Evolutionary conservation across 257 asterid species (phyloP), one percentile per base, ranked within the genome.

Genomic region (Dorcoceras hygrometricum): DNA sequence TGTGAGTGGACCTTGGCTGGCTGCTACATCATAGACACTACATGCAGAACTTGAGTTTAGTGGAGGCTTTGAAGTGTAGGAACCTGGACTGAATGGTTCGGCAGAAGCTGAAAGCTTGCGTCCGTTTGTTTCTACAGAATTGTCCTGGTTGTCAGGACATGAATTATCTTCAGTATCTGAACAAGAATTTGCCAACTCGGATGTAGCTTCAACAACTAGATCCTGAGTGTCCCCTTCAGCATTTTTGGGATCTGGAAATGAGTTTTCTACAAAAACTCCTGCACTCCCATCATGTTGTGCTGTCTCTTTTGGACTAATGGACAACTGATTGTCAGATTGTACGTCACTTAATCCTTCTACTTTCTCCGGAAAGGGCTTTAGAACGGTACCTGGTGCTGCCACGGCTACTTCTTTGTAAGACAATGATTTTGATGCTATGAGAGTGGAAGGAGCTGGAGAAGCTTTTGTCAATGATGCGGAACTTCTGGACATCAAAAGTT

Each of bases 361-460:
- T 82, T 85, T 91, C 87, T 81, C 97, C 91, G 76, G 65, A 68
- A 85, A 77, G 85, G 98, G 96, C 96, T 90, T 94, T 70, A 87
- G 90, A 84, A 94, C 89, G 51, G 96, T 88, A 83, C 99, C 98
- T 72, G 97, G 99, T 54, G 96, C 86, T 36, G 98, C 87, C 73
- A 80, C 89, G 39, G 96, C 98, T 60, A 94, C 99, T 78, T 94
- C 96, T 87, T 90, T 94, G 81, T 94, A 94, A 6, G 99, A 94
- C 73, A 91, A 73, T 4, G 87, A 81, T 81, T 94, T 94, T 24
- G 95, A 87, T 23, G 96, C 82, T 31, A 91, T 74, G 78, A 82
- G 82, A 68, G 80, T 77, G 60, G 91, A 77, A 62, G 90, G 87
- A 71, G 65, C 74, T 22, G 71, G 75, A 70, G 90, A 69, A 28